These are phyloP conservation scores for Pleoardoris graminearum DNA, from an alignment of 2,329 filamentous ascomycete species.

Conservation along the genomic window DNA sequence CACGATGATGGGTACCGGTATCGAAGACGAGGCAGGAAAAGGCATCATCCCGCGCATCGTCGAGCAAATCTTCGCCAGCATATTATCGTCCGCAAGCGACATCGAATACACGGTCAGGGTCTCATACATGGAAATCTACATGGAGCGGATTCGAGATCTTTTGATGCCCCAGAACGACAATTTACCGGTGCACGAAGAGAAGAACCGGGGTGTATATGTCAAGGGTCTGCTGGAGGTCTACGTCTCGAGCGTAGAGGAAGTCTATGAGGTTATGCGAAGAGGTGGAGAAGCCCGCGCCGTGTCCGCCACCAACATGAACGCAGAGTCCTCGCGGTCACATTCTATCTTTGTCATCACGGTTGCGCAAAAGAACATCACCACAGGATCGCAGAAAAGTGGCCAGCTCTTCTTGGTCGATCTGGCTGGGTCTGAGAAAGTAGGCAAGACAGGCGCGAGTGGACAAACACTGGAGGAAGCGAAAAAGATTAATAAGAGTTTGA, in stretches of 20 bases:
- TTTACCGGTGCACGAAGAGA: conserved; percentile 95
- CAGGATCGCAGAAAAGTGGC: conserved; percentile 92
- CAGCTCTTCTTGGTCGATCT: conserved; percentile 97
- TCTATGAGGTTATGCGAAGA: conserved; percentile 94
- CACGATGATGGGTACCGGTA: conserved; percentile 97
- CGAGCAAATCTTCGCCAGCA: conserved; percentile 96
- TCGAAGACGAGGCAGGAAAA: conserved; percentile 83
- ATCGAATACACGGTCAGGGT: conserved; percentile 99
- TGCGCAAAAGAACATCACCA: conserved; percentile 96
- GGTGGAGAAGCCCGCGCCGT: conserved; percentile 90
- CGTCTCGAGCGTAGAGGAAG: conserved; percentile 91
- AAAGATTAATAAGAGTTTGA: conserved; percentile 99
- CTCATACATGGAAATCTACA: conserved; percentile 99
- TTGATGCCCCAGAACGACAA: conserved; percentile 93
- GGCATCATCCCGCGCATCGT: conserved; percentile 97
- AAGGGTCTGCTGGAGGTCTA: conserved; percentile 95
- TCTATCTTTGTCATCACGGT: conserved; percentile 98
- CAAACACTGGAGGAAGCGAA: conserved; percentile 98
- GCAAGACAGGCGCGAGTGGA: conserved; percentile 96
- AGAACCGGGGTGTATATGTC: conserved; percentile 93
- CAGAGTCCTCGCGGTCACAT: conserved; percentile 96
- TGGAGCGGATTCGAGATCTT: conserved; percentile 96
- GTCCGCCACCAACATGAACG: conserved; percentile 98
- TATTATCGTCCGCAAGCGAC: conserved; percentile 84
- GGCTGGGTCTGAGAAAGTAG: conserved; percentile 97